phyloP scores from a whole-genome alignment of 768 basidiomycete genomes.

The Suillus hirtellus region DNA sequence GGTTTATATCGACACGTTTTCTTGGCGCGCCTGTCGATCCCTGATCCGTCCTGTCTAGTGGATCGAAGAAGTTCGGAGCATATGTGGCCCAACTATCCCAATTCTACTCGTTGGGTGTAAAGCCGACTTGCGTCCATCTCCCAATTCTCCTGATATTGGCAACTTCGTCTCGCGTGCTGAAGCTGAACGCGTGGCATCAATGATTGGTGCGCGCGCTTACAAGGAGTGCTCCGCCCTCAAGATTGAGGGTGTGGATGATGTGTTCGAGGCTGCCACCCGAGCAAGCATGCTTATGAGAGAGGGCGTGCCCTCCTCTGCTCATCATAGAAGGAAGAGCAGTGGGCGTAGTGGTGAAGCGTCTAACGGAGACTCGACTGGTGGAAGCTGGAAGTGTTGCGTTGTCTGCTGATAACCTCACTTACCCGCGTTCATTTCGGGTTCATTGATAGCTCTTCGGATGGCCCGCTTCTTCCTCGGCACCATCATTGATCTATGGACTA shows the following conservation, averaged over 20 bases:
- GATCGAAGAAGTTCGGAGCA: conserved; percentile 98
- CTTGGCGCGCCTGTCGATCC: conserved; percentile 17
- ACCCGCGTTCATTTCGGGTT: conserved; percentile 3
- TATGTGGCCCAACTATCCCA: conserved; percentile 90
- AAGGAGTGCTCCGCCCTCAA: conserved; percentile 92
- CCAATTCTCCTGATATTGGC: conserved; percentile 44
- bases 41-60: conserved; percentile 53
- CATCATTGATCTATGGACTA: conserved; percentile 4
- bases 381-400: conserved; percentile 62
- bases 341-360: conserved; percentile 36
- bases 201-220: conserved; percentile 90
- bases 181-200: conserved; percentile 78
- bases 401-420: conserved; percentile 47
- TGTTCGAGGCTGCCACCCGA: conserved; percentile 95
- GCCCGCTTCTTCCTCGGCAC: too few relatives aligned
- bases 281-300: conserved; percentile 97
- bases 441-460: conserved; percentile 1
- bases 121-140: conserved; percentile 79
- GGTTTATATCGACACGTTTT: conserved; percentile 19
- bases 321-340: conserved; percentile 57
- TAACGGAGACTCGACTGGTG: conserved; percentile 44
- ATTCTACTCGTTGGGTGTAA: conserved; percentile 97
- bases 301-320: conserved; percentile 57
- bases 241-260: conserved; percentile 93
- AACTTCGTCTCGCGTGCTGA: conserved; percentile 74